Conservation (phyloP, 1,139 yeast genomes). For the Kodamaea arcana region DNA sequence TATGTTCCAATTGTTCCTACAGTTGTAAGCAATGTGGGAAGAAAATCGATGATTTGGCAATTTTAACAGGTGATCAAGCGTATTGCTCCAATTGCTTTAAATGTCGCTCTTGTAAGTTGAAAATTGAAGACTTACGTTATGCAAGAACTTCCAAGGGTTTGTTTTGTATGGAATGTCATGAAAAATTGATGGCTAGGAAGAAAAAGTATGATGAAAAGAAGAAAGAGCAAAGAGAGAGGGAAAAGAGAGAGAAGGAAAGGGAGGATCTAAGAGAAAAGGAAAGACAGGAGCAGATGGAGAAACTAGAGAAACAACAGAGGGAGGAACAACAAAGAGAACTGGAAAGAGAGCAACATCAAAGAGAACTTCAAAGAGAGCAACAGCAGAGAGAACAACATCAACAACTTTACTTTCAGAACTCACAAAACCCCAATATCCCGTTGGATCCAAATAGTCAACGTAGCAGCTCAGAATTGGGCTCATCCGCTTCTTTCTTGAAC, state of each 20-base stretch:
- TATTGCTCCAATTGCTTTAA: constrained; percentile 89
- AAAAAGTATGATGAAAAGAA: constrained; percentile 47
- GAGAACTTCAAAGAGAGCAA: background rate
- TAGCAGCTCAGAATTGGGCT: background rate
- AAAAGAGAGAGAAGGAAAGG: constrained; percentile 11
- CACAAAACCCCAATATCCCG: too few species aligned
- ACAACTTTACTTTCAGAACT: too few species aligned
- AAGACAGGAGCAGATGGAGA: constrained; percentile 1
- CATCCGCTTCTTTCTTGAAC: constrained; percentile 4
- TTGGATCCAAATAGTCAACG: background rate
- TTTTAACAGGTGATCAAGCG: constrained; percentile 90
- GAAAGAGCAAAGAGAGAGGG: constrained; percentile 27
- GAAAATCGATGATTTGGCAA: constrained; percentile 94
- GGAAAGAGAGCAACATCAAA: background rate
- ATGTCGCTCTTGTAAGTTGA: constrained; percentile 84
- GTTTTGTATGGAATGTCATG: constrained; percentile 92
- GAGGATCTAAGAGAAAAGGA: constrained; percentile 7
- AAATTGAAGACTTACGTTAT: constrained; percentile 84
- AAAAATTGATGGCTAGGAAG: constrained; percentile 70
- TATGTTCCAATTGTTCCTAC: constrained; percentile 89
- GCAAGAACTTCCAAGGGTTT: constrained; percentile 93
- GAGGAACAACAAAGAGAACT: background rate
- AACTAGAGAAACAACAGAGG: background rate
- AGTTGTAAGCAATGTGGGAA: constrained; percentile 83
- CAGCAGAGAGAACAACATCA: background rate